These are phyloP conservation scores for Fusarium drepaniforme DNA, from an alignment of 2,329 filamentous ascomycete species.

Conservation along the genomic window DNA sequence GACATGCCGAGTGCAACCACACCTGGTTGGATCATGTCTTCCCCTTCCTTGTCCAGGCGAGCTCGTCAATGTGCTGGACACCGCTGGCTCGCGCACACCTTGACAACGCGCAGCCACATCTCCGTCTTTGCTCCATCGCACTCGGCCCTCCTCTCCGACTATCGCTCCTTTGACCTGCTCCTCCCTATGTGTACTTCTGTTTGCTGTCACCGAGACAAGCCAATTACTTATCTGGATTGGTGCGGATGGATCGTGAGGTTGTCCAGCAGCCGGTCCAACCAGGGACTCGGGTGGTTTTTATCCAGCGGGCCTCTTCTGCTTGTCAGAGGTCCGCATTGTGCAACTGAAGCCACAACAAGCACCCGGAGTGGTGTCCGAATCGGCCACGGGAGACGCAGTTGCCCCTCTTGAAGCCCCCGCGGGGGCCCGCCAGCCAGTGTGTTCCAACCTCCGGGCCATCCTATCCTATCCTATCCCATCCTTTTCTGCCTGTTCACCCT, in stretches of 20 bases:
- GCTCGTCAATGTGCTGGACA: background rate
- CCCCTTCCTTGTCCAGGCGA: background rate
- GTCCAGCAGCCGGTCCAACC: slow-evolving; percentile 29
- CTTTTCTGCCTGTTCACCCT: slow-evolving; percentile 33
- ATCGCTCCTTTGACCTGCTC: slow-evolving; percentile 26
- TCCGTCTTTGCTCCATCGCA: slow-evolving; percentile 1
- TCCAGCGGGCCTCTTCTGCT: slow-evolving; percentile 4
- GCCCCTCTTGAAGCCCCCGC: slow-evolving; percentile 35
- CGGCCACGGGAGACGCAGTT: slow-evolving; percentile 30
- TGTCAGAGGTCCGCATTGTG: slow-evolving; percentile 22
- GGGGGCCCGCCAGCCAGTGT: slow-evolving; percentile 32
- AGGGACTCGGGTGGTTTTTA: slow-evolving; percentile 6
- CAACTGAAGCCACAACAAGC: slow-evolving; percentile 11
- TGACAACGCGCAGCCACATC: slow-evolving; percentile 4
- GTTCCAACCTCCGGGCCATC: slow-evolving; percentile 18
- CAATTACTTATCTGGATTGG: slow-evolving; percentile 37
- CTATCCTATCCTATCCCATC: background rate
- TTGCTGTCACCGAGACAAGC: slow-evolving; percentile 13
- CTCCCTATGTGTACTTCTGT: background rate
- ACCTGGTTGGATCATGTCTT: slow-evolving; percentile 11
- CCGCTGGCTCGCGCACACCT: background rate
- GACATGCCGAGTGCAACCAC: slow-evolving; percentile 33
- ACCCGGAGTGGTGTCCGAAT: slow-evolving; percentile 33
- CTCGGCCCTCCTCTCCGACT: slow-evolving; percentile 15
- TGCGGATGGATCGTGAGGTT: slow-evolving; percentile 25